These are phyloP conservation scores for Diplogelasinospora grovesii DNA, from an alignment of 495 filamentous ascomycete genomes.

Conservation along the genomic window DNA sequence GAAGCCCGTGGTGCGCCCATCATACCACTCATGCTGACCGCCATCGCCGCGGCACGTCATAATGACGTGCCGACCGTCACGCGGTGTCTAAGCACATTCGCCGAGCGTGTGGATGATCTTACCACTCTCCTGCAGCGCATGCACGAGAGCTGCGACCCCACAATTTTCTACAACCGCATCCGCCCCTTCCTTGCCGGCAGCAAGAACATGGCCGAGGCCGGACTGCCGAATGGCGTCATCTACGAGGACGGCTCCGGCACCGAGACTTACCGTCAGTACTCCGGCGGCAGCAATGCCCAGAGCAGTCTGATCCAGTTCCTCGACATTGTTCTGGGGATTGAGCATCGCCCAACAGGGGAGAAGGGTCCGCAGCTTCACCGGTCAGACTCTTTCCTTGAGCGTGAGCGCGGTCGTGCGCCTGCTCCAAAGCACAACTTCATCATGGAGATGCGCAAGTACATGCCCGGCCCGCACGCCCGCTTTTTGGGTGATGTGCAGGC, in stretches of 20 bases:
- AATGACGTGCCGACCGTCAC: constrained; percentile 66
- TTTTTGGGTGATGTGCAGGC: constrained; percentile 74
- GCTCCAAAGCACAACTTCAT: constrained; percentile 81
- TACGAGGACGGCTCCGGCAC: constrained; percentile 74
- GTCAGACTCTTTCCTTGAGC: too few relatives aligned
- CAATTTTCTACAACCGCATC: constrained; percentile 90
- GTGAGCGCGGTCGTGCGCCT: constrained; percentile 46
- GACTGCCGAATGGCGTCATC: constrained; percentile 76
- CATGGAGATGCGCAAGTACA: constrained; percentile 92
- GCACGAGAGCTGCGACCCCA: constrained; percentile 91
- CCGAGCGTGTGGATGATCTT: constrained; percentile 82
- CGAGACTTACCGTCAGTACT: constrained; percentile 73
- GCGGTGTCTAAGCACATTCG: constrained; percentile 65
- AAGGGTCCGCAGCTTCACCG: constrained; percentile 38
- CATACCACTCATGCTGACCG: constrained; percentile 78
- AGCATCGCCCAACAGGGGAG: constrained; percentile 88
- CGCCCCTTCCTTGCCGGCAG: constrained; percentile 90
- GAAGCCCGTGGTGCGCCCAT: constrained; percentile 89
- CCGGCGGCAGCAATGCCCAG: constrained; percentile 93
- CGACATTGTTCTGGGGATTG: constrained; percentile 81
- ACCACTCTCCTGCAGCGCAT: constrained; percentile 67
- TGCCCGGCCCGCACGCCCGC: constrained; percentile 86
- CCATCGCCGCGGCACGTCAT: constrained; percentile 71
- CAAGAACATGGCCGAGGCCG: constrained; percentile 95
- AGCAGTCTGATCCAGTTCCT: constrained; percentile 96